Evolutionary conservation across 257 asterid genomes (phyloP).

Genomic region (Euphrasia confusa): DNA sequence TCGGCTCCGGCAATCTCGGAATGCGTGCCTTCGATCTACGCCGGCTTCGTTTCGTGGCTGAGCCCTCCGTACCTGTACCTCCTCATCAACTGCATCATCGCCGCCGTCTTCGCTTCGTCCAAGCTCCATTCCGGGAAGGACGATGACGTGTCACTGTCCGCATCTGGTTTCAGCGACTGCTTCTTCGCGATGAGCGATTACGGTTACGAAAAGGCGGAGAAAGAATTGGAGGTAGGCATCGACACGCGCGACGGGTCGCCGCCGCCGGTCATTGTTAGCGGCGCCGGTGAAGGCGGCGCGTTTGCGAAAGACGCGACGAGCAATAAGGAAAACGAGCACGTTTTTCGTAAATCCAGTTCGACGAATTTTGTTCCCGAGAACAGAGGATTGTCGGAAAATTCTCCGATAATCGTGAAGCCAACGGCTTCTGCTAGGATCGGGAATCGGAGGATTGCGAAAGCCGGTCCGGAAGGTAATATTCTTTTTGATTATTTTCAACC

Average conservation of each 20-base stretch:
- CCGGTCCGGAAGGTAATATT: conserved; percentile 67
- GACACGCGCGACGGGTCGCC: too few relatives aligned
- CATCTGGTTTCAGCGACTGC: too few relatives aligned
- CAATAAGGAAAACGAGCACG: conserved; percentile 38
- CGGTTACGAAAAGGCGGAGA: conserved; percentile 21
- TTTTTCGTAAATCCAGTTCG: conserved; percentile 29
- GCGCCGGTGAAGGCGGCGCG: conserved; percentile 8
- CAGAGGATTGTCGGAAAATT: conserved; percentile 5
- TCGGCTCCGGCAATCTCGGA: conserved; percentile 43
- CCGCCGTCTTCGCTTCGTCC: conserved; percentile 65
- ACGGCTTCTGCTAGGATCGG: conserved; percentile 59
- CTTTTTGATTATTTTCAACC: not conserved
- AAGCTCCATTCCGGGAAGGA: conserved; percentile 50
- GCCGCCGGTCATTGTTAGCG: conserved; percentile 16
- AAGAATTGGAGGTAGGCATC: conserved; percentile 16
- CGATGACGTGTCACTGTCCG: conserved; percentile 25
- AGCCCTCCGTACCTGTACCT: conserved; percentile 78
- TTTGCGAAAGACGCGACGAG: conserved; percentile 26
- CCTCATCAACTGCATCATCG: conserved; percentile 71
- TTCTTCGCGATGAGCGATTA: not conserved
- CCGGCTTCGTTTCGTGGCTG: conserved; percentile 62
- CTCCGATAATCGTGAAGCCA: conserved; percentile 41
- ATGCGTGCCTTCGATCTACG: conserved; percentile 49
- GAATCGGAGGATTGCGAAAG: conserved; percentile 54
- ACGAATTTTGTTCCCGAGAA: conserved; percentile 11